Evolutionary conservation across 257 asterid species (phyloP).

Genomic region (Solanum piurae): DNA sequence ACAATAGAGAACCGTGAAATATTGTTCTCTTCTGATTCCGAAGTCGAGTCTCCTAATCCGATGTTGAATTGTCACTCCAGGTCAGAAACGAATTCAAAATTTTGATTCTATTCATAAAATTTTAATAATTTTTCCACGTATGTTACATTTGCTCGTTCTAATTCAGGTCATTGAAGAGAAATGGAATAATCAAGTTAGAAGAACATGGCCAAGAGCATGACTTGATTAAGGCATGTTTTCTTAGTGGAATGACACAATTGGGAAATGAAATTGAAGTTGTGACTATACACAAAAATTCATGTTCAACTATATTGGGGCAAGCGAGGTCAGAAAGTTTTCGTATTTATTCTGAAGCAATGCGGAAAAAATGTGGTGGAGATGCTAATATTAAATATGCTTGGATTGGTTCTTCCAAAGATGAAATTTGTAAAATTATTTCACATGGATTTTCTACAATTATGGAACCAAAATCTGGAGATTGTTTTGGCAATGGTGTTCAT

Average conservation of each 20-base stretch:
- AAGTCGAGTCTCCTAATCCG: neutral
- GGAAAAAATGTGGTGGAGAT: slow-evolving; percentile 29
- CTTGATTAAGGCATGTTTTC: slow-evolving; percentile 6
- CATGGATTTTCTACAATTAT: slow-evolving; percentile 25
- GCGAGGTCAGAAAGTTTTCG: slow-evolving; percentile 21
- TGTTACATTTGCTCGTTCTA: neutral
- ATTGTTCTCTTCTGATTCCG: neutral
- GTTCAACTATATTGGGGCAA: slow-evolving; percentile 4
- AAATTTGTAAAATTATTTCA: slow-evolving; percentile 13
- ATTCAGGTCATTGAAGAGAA: neutral
- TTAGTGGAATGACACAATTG: slow-evolving; percentile 7
- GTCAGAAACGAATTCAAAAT: neutral
- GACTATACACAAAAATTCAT: slow-evolving; percentile 19
- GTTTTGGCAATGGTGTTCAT: slow-evolving; percentile 28
- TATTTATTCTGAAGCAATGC: slow-evolving; percentile 21
- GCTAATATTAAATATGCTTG: slow-evolving; percentile 33
- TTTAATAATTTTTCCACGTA: neutral
- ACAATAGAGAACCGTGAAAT: neutral
- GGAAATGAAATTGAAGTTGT: slow-evolving; percentile 14
- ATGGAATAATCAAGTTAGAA: slow-evolving; percentile 21
- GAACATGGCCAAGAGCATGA: slow-evolving; percentile 3
- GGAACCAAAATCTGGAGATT: neutral
- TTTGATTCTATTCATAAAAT: neutral
- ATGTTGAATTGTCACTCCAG: neutral
- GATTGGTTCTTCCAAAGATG: slow-evolving; percentile 33